These are phyloP conservation scores for Lagerstroemia speciosa DNA, from an alignment of 345 rosid species.

Conservation along the genomic window DNA sequence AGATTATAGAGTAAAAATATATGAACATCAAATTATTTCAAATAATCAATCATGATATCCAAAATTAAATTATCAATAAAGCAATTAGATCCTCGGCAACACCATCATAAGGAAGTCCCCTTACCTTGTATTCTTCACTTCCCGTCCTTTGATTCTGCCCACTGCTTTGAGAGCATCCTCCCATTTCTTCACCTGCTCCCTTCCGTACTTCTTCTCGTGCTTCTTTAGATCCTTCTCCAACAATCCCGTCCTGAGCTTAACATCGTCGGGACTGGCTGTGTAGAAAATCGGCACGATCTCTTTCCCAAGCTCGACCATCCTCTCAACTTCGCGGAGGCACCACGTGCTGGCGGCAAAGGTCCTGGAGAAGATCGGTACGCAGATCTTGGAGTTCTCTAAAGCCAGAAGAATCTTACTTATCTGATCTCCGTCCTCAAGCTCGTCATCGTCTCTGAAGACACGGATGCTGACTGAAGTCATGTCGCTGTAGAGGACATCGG, in stretches of 20 bases:
- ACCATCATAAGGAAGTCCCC: too few relatives aligned
- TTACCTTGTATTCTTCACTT: not conserved
- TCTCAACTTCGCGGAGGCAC: not conserved
- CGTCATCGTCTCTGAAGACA: not conserved
- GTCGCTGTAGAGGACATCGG: not conserved
- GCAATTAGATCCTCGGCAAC: too few relatives aligned
- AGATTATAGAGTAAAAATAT: too few relatives aligned
- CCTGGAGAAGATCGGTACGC: not conserved
- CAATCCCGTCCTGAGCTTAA: not conserved
- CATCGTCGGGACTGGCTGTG: not conserved
- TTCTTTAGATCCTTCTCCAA: not conserved
- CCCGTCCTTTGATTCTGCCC: not conserved
- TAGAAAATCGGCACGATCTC: not conserved
- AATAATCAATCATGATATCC: too few relatives aligned
- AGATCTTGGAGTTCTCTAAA: not conserved
- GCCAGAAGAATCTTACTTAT: not conserved
- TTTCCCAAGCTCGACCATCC: not conserved
- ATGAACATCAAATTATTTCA: too few relatives aligned
- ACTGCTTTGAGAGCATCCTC: not conserved
- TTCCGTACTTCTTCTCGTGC: not conserved
- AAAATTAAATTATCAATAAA: too few relatives aligned
- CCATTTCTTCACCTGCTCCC: not conserved
- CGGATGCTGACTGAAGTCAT: not conserved
- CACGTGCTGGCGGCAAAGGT: conserved; percentile 2
- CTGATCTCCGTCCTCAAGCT: not conserved